Evolutionary conservation across 805 yeast species (phyloP).

Genomic region (Cyberlindnera mycetangii): DNA sequence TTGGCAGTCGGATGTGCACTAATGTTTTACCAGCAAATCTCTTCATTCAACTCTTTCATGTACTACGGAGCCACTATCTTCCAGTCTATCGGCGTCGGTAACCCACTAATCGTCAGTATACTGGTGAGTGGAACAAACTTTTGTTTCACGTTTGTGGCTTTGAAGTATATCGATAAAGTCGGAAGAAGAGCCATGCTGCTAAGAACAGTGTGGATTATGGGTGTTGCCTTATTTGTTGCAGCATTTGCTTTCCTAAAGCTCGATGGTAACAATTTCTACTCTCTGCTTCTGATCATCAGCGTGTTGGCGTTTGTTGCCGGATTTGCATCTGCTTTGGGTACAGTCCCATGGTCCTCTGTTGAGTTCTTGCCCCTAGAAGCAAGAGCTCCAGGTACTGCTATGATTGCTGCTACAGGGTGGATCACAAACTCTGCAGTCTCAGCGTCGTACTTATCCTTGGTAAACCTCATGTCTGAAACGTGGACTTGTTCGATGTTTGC

Average conservation of each 20-base stretch:
- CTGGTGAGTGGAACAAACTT: conserved; percentile 54
- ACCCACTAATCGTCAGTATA: conserved; percentile 56
- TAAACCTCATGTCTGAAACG: conserved; percentile 29
- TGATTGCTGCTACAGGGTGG: conserved; percentile 44
- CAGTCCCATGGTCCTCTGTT: conserved; percentile 44
- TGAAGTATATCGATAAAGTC: conserved; percentile 45
- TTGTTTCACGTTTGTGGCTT: conserved; percentile 50
- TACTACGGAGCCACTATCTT: conserved; percentile 60
- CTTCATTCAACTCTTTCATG: conserved; percentile 64
- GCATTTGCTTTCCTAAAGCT: conserved; percentile 28
- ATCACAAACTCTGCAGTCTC: conserved; percentile 37
- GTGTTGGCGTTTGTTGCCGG: conserved; percentile 38
- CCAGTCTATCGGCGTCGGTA: conserved; percentile 45
- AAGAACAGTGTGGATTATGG: conserved; percentile 38
- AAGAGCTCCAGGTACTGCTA: conserved; percentile 40
- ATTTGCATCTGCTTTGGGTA: conserved; percentile 43
- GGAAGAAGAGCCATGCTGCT: conserved; percentile 48
- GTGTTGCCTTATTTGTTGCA: conserved; percentile 33
- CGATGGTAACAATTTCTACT: conserved; percentile 3
- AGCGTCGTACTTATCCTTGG: conserved; percentile 33
- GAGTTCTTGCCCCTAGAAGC: conserved; percentile 42
- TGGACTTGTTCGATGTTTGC: conserved; percentile 36
- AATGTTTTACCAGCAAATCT: conserved; percentile 54
- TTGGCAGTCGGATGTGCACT: conserved; percentile 47
- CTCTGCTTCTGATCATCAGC: conserved; percentile 29